Percentiles rank a stretch among this genome's conserved stretches.
These are phyloP conservation scores for Cryptosporidium parvum DNA, from an alignment of 169 alveolate genomes.

Conservation along the genomic window DNA sequence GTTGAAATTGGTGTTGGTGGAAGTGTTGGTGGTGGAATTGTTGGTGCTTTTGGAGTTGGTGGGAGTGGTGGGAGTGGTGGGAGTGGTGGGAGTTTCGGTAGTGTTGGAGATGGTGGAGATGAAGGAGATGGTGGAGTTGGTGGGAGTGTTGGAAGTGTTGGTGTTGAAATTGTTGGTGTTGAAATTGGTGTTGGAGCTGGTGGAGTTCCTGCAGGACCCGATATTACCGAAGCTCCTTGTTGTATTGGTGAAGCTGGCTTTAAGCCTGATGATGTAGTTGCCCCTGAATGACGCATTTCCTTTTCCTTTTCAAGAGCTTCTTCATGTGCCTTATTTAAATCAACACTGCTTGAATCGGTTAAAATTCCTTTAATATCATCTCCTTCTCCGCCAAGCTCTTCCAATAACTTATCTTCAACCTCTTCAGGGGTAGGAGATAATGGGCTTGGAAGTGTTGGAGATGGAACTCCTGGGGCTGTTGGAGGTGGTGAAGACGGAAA, in stretches of 20 bases:
- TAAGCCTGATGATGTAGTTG: not conserved
- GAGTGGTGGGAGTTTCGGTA: no score
- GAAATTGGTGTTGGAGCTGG: not conserved
- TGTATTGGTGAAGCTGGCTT: not conserved
- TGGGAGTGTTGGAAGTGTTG: not conserved
- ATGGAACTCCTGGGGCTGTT: not conserved
- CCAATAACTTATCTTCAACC: conserved; percentile 11
- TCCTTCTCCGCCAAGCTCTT: conserved; percentile 15
- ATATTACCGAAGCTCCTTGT: not conserved
- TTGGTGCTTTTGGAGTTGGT: no score
- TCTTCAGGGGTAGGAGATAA: not conserved
- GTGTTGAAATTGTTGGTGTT: not conserved
- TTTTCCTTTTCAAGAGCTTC: not conserved
- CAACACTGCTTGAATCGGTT: conserved; percentile 29
- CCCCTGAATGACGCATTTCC: not conserved
- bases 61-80: no score
- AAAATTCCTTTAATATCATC: conserved; percentile 40
- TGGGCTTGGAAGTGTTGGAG: not conserved
- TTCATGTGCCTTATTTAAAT: conserved; percentile 10
- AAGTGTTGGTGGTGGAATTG: no score
- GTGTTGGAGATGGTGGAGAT: no score
- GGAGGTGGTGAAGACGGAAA: conserved; percentile 9
- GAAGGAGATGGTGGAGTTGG: not conserved
- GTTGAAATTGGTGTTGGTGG: no score
- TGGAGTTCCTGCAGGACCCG: not conserved